A percentile compares a stretch with the other conserved stretches of the same genome.
Evolutionary conservation across 2,329 filamentous ascomycete genomes (phyloP).

Genomic region (Epichloe brachyelytri): DNA sequence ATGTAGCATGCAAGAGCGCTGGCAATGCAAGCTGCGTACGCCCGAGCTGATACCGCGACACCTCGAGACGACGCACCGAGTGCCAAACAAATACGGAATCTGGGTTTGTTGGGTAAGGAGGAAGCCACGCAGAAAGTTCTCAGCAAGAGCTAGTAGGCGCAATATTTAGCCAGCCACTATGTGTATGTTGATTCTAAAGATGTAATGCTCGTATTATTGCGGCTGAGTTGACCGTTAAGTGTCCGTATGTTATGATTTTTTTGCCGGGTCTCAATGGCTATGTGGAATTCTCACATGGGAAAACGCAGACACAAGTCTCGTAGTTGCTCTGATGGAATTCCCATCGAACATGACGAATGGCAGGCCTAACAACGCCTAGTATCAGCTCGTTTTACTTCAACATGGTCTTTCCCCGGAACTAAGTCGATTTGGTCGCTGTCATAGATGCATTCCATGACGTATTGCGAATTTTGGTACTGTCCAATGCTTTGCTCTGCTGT

Average conservation of each 20-base stretch:
- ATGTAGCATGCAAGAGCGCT: constrained; percentile 61
- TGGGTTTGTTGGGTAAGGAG: constrained; percentile 74
- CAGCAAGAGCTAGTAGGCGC: constrained; percentile 17
- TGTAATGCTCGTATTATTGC: not conserved
- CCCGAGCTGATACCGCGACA: constrained; percentile 62
- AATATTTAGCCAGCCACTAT: not conserved
- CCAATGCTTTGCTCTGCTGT: too few species aligned
- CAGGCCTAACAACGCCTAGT: too few species aligned
- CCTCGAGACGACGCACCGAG: constrained; percentile 70
- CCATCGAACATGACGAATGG: too few species aligned
- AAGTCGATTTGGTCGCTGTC: too few species aligned
- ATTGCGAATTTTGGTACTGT: too few species aligned
- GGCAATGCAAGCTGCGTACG: constrained; percentile 72
- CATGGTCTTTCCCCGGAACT: too few species aligned
- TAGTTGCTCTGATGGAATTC: not conserved
- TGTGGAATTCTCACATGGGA: not conserved
- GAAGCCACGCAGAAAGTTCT: constrained; percentile 59
- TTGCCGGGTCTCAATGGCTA: not conserved
- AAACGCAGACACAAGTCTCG: not conserved
- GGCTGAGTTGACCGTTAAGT: not conserved
- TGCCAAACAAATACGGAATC: constrained; percentile 73
- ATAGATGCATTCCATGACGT: too few species aligned
- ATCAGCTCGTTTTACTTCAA: too few species aligned
- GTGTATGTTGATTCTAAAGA: not conserved
- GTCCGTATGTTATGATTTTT: not conserved